These are phyloP conservation scores for Coccomyxa sp. DNA, from an alignment of 139 green algal genomes.

Conservation along the genomic window DNA sequence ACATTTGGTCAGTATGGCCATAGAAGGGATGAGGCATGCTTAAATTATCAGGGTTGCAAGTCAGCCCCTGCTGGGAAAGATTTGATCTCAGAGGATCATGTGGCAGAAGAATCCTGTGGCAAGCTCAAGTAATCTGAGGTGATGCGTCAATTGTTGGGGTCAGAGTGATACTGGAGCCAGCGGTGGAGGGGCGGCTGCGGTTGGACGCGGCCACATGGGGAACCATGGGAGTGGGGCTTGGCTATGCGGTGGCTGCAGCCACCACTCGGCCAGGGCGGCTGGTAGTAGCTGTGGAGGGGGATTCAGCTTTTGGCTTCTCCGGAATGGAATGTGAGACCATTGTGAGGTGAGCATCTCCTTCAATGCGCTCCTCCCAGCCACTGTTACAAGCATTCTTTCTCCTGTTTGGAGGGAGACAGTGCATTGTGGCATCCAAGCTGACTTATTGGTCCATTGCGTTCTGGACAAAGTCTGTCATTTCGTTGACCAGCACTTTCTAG, in stretches of 20 bases:
- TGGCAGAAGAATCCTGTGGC: too few species aligned
- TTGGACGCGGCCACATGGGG: constrained; percentile 80
- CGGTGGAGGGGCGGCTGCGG: constrained; percentile 45
- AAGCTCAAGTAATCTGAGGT: too few species aligned
- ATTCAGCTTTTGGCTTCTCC: constrained; percentile 82
- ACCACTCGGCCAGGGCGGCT: constrained; percentile 32
- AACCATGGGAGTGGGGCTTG: constrained; percentile 82
- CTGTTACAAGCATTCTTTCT: background rate
- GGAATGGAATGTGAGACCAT: constrained; percentile 76
- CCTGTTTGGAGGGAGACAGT: background rate
- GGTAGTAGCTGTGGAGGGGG: constrained; percentile 73
- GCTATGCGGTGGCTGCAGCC: constrained; percentile 61
- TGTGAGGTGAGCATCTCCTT: constrained; percentile 20
- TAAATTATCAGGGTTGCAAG: too few species aligned
- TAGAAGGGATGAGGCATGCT: too few species aligned
- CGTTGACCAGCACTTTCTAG: background rate
- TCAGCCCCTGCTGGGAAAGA: too few species aligned
- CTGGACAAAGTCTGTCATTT: background rate
- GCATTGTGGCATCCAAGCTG: background rate
- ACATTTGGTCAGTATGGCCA: too few species aligned
- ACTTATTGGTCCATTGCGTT: too few species aligned
- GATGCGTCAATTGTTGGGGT: too few species aligned
- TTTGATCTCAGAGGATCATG: too few species aligned
- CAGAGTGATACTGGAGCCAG: constrained; percentile 48
- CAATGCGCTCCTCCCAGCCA: background rate